Conservation (phyloP, 495 filamentous ascomycete genomes). For the Astrothelium subdiscretum region DNA sequence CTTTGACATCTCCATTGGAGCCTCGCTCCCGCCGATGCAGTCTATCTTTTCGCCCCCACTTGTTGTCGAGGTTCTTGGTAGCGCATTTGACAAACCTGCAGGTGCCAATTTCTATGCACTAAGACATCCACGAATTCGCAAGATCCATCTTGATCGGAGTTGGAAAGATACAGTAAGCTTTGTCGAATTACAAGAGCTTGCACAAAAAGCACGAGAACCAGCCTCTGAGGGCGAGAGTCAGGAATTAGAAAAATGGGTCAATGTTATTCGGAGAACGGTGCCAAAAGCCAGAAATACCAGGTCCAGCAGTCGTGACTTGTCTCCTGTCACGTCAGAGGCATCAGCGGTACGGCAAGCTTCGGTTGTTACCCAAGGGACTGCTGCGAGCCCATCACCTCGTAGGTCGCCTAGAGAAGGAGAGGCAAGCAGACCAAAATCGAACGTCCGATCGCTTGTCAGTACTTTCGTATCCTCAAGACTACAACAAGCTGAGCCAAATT, state of each 20-base stretch:
- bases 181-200: slow-evolving; percentile 43
- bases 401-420: not conserved
- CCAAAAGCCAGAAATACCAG: slow-evolving; percentile 1
- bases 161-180: slow-evolving; percentile 46
- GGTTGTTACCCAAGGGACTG: not conserved
- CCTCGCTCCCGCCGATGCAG: slow-evolving; percentile 23
- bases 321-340: not conserved
- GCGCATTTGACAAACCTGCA: slow-evolving; percentile 51
- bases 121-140: slow-evolving; percentile 51
- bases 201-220: slow-evolving; percentile 29
- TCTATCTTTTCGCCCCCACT: slow-evolving; percentile 48
- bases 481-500: not conserved
- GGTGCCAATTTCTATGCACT: slow-evolving; percentile 47
- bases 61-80: slow-evolving; percentile 52
- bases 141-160: slow-evolving; percentile 47
- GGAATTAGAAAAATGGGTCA: slow-evolving; percentile 10
- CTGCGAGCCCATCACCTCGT: not conserved
- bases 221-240: slow-evolving; percentile 11
- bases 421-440: not conserved
- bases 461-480: not conserved
- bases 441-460: not conserved
- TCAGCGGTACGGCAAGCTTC: not conserved
- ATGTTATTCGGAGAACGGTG: not conserved
- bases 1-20: slow-evolving; percentile 28
- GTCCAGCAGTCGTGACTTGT: not conserved